These are phyloP conservation scores for Debaryomyces sp. DNA, from an alignment of 1,139 yeast genomes.

Conservation along the genomic window DNA sequence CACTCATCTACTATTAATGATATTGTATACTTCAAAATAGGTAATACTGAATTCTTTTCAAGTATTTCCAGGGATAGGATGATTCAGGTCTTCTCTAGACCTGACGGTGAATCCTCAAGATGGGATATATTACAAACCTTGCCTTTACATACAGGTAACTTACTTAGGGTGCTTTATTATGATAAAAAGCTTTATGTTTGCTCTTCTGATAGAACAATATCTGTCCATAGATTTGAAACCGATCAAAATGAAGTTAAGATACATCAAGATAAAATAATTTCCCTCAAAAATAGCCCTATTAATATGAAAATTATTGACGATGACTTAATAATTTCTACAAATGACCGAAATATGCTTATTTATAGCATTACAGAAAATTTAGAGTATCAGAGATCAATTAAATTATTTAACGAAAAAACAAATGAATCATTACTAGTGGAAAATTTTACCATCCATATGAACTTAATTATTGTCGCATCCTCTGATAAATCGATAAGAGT, in stretches of 20 bases:
- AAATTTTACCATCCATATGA: constrained; percentile 30
- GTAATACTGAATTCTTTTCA: constrained; percentile 29
- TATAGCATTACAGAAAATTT: constrained; percentile 36
- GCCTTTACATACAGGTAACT: constrained; percentile 58
- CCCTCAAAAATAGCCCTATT: constrained; percentile 53
- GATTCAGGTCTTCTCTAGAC: constrained; percentile 51
- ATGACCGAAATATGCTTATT: constrained; percentile 50
- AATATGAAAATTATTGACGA: constrained; percentile 30
- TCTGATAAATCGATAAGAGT: constrained; percentile 60
- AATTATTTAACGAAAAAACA: constrained; percentile 35
- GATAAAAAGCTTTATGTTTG: constrained; percentile 48
- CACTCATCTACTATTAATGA: constrained; percentile 56
- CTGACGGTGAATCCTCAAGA: constrained; percentile 9
- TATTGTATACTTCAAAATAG: constrained; percentile 32
- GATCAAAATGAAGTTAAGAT: constrained; percentile 21
- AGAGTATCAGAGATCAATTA: constrained; percentile 42
- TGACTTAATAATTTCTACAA: constrained; percentile 53
- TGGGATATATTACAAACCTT: constrained; percentile 63
- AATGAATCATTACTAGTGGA: constrained; percentile 49
- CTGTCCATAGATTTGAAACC: constrained; percentile 46
- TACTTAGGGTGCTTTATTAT: constrained; percentile 37
- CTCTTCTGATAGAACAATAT: constrained; percentile 61
- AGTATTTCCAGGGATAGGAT: constrained; percentile 64
- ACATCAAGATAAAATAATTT: constrained; percentile 46
- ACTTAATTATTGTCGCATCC: constrained; percentile 47